phyloP scores from a whole-genome alignment of 768 basidiomycete species.

The Suillus variegatus region DNA sequence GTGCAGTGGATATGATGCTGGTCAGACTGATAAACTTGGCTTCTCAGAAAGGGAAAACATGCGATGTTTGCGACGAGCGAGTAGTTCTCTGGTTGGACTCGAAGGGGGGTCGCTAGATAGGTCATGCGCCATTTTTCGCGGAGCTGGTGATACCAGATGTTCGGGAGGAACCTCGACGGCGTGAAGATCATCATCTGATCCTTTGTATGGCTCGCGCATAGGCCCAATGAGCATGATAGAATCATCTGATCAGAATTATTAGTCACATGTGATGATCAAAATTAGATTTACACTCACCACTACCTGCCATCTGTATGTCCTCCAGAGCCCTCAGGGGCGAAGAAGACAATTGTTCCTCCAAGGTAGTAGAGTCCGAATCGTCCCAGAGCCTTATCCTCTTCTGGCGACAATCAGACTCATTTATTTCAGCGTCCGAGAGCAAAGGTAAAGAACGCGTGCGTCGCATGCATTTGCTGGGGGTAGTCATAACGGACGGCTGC shows the following conservation, averaged over 20 bases:
- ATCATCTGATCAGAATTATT: conserved; percentile 39
- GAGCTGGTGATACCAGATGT: conserved; percentile 62
- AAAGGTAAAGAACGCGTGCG: conserved; percentile 28
- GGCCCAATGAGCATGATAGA: conserved; percentile 40
- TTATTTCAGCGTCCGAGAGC: conserved; percentile 16
- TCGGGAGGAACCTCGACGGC: conserved; percentile 71
- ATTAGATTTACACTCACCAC: conserved; percentile 25
- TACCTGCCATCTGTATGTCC: conserved; percentile 34
- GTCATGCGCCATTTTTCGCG: conserved; percentile 43
- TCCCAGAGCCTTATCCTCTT: conserved; percentile 30
- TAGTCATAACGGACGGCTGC: neutral
- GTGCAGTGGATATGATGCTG: neutral
- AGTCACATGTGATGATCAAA: neutral
- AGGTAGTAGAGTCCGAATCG: conserved; percentile 10
- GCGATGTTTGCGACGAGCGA: conserved; percentile 41
- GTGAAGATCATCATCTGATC: conserved; percentile 66
- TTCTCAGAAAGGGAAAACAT: conserved; percentile 23
- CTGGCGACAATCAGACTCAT: conserved; percentile 17
- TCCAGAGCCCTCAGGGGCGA: conserved; percentile 24
- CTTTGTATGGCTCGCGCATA: conserved; percentile 20
- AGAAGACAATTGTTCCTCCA: conserved; percentile 2
- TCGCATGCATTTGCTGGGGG: conserved; percentile 21
- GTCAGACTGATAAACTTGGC: neutral
- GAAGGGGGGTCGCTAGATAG: conserved; percentile 48
- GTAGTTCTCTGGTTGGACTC: conserved; percentile 50